Evolutionary conservation across 495 filamentous ascomycete genomes (phyloP).

Genomic region (Penicillium riverlandense): DNA sequence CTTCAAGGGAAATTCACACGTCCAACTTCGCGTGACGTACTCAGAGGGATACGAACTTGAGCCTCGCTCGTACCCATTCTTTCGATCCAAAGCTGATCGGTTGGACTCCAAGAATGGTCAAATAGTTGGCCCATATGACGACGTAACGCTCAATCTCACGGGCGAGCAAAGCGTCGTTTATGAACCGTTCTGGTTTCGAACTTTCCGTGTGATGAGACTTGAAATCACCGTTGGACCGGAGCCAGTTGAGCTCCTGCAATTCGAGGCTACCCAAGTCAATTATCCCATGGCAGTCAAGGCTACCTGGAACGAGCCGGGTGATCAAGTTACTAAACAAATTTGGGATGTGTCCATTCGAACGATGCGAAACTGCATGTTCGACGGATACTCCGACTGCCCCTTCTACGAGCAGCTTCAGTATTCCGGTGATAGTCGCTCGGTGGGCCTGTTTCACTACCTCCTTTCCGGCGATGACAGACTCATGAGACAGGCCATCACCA

Average conservation of each 20-base stretch:
- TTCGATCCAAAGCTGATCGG: conserved; percentile 27
- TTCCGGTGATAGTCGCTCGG: conserved; percentile 22
- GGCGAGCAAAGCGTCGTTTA: conserved; percentile 7
- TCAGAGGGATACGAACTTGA: conserved; percentile 35
- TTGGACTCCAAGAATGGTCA: conserved; percentile 22
- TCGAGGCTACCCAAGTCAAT: conserved; percentile 21
- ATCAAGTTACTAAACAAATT: conserved; percentile 12
- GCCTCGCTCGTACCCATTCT: conserved; percentile 30
- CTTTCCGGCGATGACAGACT: conserved; percentile 30
- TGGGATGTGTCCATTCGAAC: conserved; percentile 29
- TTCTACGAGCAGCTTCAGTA: conserved; percentile 39
- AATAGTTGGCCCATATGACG: conserved; percentile 29
- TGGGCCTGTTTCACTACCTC: conserved; percentile 30
- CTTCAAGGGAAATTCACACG: conserved; percentile 18
- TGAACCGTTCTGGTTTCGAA: conserved; percentile 36
- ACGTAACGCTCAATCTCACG: conserved; percentile 11
- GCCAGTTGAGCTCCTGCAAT: conserved; percentile 8
- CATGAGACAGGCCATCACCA: conserved; percentile 30
- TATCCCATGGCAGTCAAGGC: conserved; percentile 27
- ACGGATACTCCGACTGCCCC: conserved; percentile 32
- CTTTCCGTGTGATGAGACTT: conserved; percentile 24
- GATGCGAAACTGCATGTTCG: conserved; percentile 33
- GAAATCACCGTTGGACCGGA: conserved; percentile 17
- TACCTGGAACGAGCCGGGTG: conserved; percentile 10
- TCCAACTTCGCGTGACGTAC: conserved; percentile 26